These are phyloP conservation scores for Penicillium palitans DNA, from an alignment of 2,329 filamentous ascomycete genomes.

Conservation along the genomic window DNA sequence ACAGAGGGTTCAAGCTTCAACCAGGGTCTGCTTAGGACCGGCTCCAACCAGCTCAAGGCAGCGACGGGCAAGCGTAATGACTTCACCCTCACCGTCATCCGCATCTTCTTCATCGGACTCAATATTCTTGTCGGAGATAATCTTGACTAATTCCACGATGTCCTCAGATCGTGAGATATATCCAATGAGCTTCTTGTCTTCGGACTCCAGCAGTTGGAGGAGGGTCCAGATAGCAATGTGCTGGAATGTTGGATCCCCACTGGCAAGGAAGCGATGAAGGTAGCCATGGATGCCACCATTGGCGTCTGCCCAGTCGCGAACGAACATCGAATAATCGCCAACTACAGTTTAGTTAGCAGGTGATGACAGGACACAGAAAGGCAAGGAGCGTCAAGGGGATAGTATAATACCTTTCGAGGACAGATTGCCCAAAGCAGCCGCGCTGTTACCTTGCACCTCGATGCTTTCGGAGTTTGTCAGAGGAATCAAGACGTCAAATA, in stretches of 20 bases:
- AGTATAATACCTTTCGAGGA: conserved; percentile 82
- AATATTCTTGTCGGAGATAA: conserved; percentile 84
- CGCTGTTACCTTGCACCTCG: conserved; percentile 97
- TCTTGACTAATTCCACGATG: conserved; percentile 86
- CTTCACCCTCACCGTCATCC: conserved; percentile 89
- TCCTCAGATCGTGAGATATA: conserved; percentile 88
- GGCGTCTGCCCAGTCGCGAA: conserved; percentile 89
- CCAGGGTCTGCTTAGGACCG: conserved; percentile 71
- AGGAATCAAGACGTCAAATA: conserved; percentile 95
- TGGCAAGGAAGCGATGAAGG: conserved; percentile 85
- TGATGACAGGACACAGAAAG: background rate
- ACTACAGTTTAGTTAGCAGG: conserved; percentile 56
- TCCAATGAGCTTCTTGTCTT: conserved; percentile 83
- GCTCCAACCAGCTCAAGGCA: conserved; percentile 85
- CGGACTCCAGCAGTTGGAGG: conserved; percentile 90
- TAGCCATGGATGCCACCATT: conserved; percentile 96
- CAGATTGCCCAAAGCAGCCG: conserved; percentile 89
- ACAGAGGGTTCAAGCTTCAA: conserved; percentile 63
- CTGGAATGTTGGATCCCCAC: conserved; percentile 95
- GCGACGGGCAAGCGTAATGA: conserved; percentile 84
- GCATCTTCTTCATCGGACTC: conserved; percentile 83
- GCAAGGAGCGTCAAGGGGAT: background rate
- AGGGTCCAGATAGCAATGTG: conserved; percentile 99
- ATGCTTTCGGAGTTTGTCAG: conserved; percentile 94
- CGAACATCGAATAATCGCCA: conserved; percentile 93